These are phyloP conservation scores for Coemansia sp. DNA, from an alignment of 192 early-diverging fungal genomes.

Conservation along the genomic window DNA sequence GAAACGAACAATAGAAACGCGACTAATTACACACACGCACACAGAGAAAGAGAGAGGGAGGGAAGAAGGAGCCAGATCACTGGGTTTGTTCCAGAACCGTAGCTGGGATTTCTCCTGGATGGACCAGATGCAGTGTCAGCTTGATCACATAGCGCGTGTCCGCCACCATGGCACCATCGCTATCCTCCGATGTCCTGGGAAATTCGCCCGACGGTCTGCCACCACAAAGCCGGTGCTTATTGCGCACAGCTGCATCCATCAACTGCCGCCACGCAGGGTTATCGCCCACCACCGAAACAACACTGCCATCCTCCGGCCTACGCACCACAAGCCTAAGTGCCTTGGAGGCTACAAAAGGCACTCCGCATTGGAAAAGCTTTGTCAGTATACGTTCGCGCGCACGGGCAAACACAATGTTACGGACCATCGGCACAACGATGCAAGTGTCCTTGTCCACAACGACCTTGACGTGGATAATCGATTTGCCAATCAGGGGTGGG, in stretches of 20 bases:
- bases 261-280: slow-evolving; percentile 43
- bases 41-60: no score
- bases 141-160: not conserved
- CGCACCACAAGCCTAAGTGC: slow-evolving; percentile 22
- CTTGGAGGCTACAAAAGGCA: slow-evolving; percentile 41
- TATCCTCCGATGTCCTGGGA: not conserved
- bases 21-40: no score
- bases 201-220: no score
- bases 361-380: slow-evolving; percentile 38
- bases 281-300: slow-evolving; percentile 19
- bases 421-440: slow-evolving; percentile 35
- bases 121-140: not conserved
- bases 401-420: slow-evolving; percentile 42
- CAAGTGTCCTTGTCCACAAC: slow-evolving; percentile 23
- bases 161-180: not conserved
- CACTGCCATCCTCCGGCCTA: slow-evolving; percentile 15
- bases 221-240: not conserved
- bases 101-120: not conserved
- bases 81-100: no score
- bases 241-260: slow-evolving; percentile 22
- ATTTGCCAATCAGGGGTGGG: slow-evolving; percentile 41
- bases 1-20: no score
- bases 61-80: no score
- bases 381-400: slow-evolving; percentile 48
- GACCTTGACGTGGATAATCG: slow-evolving; percentile 47